These are phyloP conservation scores for Fistulifera pelliculosa DNA, from an alignment of 108 stramenopile species.

Conservation along the genomic window DNA sequence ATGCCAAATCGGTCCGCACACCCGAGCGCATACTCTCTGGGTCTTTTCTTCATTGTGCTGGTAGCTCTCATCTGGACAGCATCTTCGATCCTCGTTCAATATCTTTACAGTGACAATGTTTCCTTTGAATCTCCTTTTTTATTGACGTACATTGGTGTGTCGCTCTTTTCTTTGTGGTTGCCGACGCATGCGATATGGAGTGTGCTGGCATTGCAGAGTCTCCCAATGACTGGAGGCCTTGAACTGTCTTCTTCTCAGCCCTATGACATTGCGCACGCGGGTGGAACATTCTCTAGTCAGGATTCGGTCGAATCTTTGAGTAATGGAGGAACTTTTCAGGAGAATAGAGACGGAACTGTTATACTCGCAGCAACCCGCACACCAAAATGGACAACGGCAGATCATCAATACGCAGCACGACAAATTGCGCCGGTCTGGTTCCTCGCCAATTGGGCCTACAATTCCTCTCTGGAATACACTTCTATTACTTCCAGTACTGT, in stretches of 20 bases:
- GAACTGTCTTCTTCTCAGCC: not conserved
- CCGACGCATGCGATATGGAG: conserved; percentile 27
- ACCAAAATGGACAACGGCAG: conserved; percentile 29
- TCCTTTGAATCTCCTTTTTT: conserved; percentile 84
- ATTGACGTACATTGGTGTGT: conserved; percentile 84
- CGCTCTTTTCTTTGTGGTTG: conserved; percentile 66
- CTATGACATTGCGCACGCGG: not conserved
- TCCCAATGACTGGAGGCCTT: not conserved
- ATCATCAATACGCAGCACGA: conserved; percentile 31
- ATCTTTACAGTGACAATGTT: conserved; percentile 58
- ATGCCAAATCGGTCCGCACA: no score
- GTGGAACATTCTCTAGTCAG: not conserved
- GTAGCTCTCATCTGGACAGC: conserved; percentile 82
- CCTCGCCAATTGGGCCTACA: conserved; percentile 85
- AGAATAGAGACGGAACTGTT: not conserved
- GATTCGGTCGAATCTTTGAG: not conserved
- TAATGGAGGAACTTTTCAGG: not conserved
- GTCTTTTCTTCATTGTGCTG: conserved; percentile 51
- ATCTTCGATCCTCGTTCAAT: conserved; percentile 80
- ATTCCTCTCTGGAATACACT: conserved; percentile 66
- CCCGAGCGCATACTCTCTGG: no score
- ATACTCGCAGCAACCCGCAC: no score
- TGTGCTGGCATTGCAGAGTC: no score
- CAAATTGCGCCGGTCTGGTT: conserved; percentile 88
- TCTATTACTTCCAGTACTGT: conserved; percentile 89